These are phyloP conservation scores for Centrapalus pauciflorus DNA, from an alignment of 129 eudicot species.

Conservation along the genomic window DNA sequence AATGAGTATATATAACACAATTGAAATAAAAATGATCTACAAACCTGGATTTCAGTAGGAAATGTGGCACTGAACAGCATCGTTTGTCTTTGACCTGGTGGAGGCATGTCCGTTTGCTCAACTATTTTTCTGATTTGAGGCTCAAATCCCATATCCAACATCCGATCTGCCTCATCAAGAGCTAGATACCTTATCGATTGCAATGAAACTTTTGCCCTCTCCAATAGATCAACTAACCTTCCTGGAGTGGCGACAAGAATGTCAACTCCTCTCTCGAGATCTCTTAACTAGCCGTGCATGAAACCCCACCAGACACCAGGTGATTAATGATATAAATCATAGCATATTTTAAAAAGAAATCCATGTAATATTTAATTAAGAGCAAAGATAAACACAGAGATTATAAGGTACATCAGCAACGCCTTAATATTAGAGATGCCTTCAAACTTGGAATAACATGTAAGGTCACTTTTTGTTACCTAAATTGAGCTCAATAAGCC, in stretches of 20 bases:
- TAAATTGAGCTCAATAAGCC: too few species aligned
- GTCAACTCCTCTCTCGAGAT: not conserved
- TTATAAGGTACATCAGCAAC: too few species aligned
- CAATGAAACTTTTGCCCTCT: not conserved
- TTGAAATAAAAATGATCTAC: not conserved
- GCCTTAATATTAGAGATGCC: too few species aligned
- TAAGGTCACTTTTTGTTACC: too few species aligned
- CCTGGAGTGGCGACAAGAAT: constrained; percentile 9
- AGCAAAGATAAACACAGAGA: too few species aligned
- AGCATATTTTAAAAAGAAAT: not conserved
- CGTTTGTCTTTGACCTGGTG: not conserved
- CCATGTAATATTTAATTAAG: too few species aligned
- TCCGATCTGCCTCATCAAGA: constrained; percentile 11
- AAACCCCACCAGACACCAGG: not conserved
- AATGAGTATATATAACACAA: too few species aligned
- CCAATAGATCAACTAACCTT: constrained; percentile 5
- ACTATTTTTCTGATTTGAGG: not conserved
- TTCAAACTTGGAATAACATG: too few species aligned
- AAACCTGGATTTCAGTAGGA: not conserved
- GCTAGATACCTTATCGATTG: not conserved
- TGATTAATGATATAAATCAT: not conserved
- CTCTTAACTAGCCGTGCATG: not conserved
- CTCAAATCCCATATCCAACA: constrained; percentile 6
- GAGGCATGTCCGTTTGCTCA: constrained; percentile 9
- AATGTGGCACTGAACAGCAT: not conserved